Evolutionary conservation across 23 red algal genomes (phyloP).

Genomic region (Gracilaria caudata): DNA sequence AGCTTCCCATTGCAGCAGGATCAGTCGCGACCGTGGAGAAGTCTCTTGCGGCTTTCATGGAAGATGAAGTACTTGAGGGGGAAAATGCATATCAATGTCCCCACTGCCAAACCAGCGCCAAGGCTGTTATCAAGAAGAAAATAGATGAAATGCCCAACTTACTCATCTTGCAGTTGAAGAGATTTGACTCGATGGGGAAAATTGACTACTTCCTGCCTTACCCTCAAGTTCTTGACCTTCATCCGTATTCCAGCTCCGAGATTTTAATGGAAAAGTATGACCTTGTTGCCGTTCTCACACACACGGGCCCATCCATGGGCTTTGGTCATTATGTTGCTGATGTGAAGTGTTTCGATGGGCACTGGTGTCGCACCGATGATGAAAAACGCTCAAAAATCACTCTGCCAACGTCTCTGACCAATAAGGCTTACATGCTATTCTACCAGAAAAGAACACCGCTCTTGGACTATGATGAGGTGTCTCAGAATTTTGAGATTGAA

Average conservation of each 20-base stretch:
- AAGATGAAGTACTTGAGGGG: not conserved
- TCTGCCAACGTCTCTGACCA: not conserved
- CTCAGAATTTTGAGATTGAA: too few species aligned
- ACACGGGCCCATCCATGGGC: not conserved
- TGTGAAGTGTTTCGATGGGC: constrained; percentile 7
- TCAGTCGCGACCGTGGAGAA: not conserved
- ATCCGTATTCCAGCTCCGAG: not conserved
- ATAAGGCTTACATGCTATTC: constrained; percentile 9
- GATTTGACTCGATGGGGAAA: not conserved
- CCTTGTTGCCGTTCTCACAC: not conserved
- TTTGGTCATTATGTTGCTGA: constrained; percentile 1
- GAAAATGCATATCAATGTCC: not conserved
- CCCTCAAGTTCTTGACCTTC: not conserved
- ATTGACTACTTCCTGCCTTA: not conserved
- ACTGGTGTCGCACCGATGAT: constrained; percentile 13
- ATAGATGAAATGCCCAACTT: not conserved
- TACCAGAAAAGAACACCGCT: constrained; percentile 8
- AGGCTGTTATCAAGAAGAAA: not conserved
- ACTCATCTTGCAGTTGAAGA: constrained; percentile 6
- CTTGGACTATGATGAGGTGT: not conserved
- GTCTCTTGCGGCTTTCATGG: not conserved
- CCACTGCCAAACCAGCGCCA: not conserved
- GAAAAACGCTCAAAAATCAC: not conserved
- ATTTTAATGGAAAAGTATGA: not conserved
- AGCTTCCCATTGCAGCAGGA: not conserved